A percentile compares a stretch with the other conserved stretches of the same genome.
phyloP scores from a whole-genome alignment of 345 rosid species.

The Odontarrhena argentea region DNA sequence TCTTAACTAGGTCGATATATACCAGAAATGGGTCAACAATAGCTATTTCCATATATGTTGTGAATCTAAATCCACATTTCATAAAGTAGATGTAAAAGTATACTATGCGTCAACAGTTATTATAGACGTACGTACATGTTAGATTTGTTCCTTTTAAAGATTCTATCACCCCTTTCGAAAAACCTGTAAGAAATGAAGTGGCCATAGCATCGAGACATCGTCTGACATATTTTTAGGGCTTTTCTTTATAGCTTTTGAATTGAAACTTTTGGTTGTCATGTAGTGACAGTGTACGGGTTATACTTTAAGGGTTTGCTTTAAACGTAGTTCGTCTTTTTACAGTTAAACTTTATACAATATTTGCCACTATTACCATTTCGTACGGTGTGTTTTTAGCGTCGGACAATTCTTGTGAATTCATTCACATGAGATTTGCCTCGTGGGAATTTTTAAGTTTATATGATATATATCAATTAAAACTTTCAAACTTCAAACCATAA shows the following conservation, averaged over 20 bases:
- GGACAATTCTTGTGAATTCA: background rate
- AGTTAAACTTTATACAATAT: conserved; percentile 12
- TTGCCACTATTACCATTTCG: conserved; percentile 20
- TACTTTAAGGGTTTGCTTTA: conserved; percentile 33
- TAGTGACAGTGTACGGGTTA: conserved; percentile 41
- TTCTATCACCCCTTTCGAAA: conserved; percentile 22
- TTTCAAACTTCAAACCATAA: too few species aligned
- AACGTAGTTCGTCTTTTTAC: conserved; percentile 42
- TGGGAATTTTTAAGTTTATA: too few species aligned
- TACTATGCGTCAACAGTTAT: conserved; percentile 6
- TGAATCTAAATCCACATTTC: conserved; percentile 25
- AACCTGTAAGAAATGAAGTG: conserved; percentile 13
- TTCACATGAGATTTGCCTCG: background rate
- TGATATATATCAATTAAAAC: too few species aligned
- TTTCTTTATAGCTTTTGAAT: conserved; percentile 31
- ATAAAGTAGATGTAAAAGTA: conserved; percentile 19
- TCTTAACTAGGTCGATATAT: conserved; percentile 2
- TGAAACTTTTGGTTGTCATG: conserved; percentile 24
- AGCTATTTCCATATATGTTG: conserved; percentile 33
- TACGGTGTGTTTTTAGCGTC: conserved; percentile 22
- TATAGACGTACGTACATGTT: conserved; percentile 2
- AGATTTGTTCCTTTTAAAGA: conserved; percentile 25
- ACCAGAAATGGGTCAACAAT: conserved; percentile 33
- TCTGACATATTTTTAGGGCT: conserved; percentile 41
- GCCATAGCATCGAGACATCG: conserved; percentile 7